Evolutionary conservation across 2,329 filamentous ascomycete genomes (phyloP).

Genomic region (Neonectria magnoliae): DNA sequence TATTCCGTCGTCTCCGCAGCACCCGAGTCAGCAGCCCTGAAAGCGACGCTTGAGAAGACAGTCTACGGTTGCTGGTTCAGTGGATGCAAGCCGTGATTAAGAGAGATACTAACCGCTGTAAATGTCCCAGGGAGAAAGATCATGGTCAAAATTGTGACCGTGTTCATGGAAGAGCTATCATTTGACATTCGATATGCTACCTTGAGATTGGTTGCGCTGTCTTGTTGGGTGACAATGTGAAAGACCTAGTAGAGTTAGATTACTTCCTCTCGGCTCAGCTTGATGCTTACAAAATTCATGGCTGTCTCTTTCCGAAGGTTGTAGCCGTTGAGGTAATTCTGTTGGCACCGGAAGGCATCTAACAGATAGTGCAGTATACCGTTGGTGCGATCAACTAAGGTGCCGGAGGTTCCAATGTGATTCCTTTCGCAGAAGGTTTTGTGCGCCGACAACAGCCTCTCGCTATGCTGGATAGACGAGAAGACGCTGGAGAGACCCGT

Average conservation of each 20-base stretch:
- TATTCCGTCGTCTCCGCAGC: too few species aligned
- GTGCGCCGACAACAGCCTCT: conserved; percentile 1
- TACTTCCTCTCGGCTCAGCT: neutral
- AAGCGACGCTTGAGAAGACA: too few species aligned
- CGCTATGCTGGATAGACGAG: neutral
- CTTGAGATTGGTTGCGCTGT: neutral
- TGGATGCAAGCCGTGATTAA: too few species aligned
- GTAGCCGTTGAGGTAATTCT: conserved; percentile 1
- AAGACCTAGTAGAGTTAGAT: neutral
- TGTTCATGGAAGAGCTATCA: neutral
- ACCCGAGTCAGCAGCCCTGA: too few species aligned
- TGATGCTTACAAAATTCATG: neutral
- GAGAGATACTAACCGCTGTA: neutral
- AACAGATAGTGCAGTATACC: neutral
- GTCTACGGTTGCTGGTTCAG: too few species aligned
- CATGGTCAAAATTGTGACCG: neutral
- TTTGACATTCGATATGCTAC: neutral
- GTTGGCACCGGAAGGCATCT: conserved; percentile 2
- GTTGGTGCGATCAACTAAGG: neutral
- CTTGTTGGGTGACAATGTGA: neutral
- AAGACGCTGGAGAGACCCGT: neutral
- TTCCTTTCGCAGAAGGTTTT: neutral
- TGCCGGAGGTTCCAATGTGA: neutral
- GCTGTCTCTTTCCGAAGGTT: conserved; percentile 1
- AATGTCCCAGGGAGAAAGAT: neutral